Base-by-base conservation (phyloP, 495 filamentous ascomycete genomes). In the Delitschia confertaspora region DNA sequence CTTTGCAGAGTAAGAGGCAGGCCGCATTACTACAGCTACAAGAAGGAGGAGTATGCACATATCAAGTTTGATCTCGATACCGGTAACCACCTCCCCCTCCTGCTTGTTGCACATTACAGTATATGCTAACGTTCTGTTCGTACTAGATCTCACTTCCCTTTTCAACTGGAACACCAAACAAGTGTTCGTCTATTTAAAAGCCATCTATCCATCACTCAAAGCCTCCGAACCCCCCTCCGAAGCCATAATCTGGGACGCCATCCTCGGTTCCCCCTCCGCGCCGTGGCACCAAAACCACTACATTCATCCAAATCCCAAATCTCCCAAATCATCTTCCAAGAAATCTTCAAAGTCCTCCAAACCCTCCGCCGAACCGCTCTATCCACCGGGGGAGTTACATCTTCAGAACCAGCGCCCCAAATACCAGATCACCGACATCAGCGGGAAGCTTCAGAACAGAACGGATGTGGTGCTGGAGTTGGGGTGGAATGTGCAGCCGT, bases 91-190 rank as follows among this genome's bases (percentile, higher is more conserved):
- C 7, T 22, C 14, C 22, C 23, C 23, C 34, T 25, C 10, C 33
- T n/a, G 0, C 18, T n/a, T n/a, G n/a, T n/a, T n/a, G n/a, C n/a
- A n/a, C n/a, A n/a, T n/a, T n/a, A n/a, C n/a, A n/a, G n/a, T n/a
- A n/a, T n/a, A n/a, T n/a, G n/a, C n/a, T 24, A 25, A 40, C 23
- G 41, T 69, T 26, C 8, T n/a, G 7, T 3, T 7, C 16, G 23
- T 32, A 11, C 19, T 31, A 77, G 89, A 98, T 66, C 75, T 98
- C 38, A 76, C 78, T 42, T 80, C 82, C 20, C 80, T 99, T 57
- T 95, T 95, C 78, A 93, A 83, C 65, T 99, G 93, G 93, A 99
- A 99, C 70, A 99, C 91, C n/a, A 99, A 99, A 65, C 87, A 95
- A 65, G 65, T 96, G 55, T 99, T 96, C 67, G 77, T 93, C 63